Evolutionary conservation across 176 grass and related monocot genomes (phyloP).

Genomic region (Paspalum notatum): DNA sequence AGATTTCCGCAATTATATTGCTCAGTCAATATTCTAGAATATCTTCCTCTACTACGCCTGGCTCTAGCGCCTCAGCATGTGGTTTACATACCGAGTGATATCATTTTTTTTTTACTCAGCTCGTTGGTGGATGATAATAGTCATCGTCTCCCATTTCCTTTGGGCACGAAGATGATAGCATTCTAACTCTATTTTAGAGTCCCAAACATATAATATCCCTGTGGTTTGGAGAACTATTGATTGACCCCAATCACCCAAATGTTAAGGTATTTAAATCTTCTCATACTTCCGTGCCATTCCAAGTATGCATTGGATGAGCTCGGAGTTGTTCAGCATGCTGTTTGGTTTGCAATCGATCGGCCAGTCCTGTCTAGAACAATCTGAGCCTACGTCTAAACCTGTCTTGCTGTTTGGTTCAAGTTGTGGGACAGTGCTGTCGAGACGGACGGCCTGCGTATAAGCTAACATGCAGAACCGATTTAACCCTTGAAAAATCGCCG

Average conservation of each 20-base stretch:
- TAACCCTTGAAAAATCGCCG: no score
- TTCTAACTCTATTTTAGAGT: no score
- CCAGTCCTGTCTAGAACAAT: no score
- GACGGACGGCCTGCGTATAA: no score
- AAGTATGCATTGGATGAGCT: background rate
- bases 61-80: background rate
- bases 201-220: background rate
- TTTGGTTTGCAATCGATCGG: no score
- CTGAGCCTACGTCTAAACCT: no score
- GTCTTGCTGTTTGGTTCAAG: no score
- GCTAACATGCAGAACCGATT: no score
- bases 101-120: background rate
- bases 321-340: background rate
- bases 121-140: background rate
- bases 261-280: background rate
- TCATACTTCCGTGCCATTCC: background rate
- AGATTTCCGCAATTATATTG: constrained; percentile 25
- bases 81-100: background rate
- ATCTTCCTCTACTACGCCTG: constrained; percentile 13
- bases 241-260: background rate
- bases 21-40: background rate
- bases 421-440: no score
- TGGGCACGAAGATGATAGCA: background rate
- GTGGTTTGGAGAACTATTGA: background rate
- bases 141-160: background rate